phyloP scores from a whole-genome alignment of 164 flowering plant genomes.

The Liquidambar formosana region DNA sequence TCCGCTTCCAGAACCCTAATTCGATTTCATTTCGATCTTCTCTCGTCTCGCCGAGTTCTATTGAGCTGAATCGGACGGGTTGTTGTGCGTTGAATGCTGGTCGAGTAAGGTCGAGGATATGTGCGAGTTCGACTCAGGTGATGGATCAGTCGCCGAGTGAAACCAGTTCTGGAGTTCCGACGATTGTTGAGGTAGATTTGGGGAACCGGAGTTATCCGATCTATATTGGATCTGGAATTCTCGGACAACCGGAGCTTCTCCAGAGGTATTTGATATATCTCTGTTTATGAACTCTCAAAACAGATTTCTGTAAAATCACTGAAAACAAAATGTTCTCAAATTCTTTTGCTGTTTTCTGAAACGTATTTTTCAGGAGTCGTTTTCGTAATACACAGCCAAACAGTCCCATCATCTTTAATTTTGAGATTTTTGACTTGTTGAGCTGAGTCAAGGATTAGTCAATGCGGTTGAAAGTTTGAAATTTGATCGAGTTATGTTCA shows the following conservation, averaged over 20 bases:
- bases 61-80: slow-evolving; percentile 14
- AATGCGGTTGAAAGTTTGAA: no score
- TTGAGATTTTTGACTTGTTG: no score
- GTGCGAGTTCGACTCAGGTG: slow-evolving; percentile 54
- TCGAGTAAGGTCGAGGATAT: slow-evolving; percentile 18
- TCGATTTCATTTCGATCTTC: slow-evolving; percentile 19
- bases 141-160: slow-evolving; percentile 46
- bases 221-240: slow-evolving; percentile 90
- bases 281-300: no score
- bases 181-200: slow-evolving; percentile 87
- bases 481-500: no score
- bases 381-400: no score
- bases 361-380: no score
- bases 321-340: no score
- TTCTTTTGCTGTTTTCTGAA: no score
- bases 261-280: slow-evolving; percentile 54
- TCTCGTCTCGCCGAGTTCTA: slow-evolving; percentile 5
- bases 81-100: slow-evolving; percentile 7
- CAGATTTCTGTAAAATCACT: no score
- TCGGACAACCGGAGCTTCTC: slow-evolving; percentile 76
- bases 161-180: slow-evolving; percentile 37
- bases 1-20: slow-evolving; percentile 11
- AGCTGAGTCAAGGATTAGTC: no score
- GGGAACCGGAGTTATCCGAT: slow-evolving; percentile 93
- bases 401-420: no score